These are phyloP conservation scores for Alternaria arborescens DNA, from an alignment of 2,329 filamentous ascomycete genomes.

Conservation along the genomic window DNA sequence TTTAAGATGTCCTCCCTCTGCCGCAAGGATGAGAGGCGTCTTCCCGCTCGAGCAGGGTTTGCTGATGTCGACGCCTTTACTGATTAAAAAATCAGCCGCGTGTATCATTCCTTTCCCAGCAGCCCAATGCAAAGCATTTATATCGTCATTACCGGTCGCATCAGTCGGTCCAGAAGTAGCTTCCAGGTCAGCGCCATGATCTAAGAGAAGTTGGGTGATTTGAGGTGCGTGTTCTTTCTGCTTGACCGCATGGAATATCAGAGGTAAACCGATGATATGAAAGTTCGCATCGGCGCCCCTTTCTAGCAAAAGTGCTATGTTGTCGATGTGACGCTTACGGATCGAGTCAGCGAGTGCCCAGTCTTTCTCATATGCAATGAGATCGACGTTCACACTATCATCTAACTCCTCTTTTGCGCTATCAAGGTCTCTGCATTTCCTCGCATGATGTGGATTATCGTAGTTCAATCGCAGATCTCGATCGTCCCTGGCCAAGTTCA, in stretches of 20 bases:
- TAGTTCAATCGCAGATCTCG: not conserved
- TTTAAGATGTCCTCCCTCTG: constrained; percentile 23
- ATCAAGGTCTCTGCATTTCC: constrained; percentile 17
- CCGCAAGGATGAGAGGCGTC: constrained; percentile 34
- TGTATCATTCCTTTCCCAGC: constrained; percentile 20
- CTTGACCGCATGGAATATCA: constrained; percentile 24
- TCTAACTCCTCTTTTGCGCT: constrained; percentile 13
- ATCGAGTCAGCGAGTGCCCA: constrained; percentile 26
- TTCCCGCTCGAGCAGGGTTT: constrained; percentile 19
- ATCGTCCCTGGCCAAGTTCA: not conserved
- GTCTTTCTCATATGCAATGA: constrained; percentile 14
- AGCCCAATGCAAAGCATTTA: constrained; percentile 33
- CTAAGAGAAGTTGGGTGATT: constrained; percentile 28
- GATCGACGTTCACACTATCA: constrained; percentile 18
- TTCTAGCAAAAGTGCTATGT: constrained; percentile 22
- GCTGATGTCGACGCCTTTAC: constrained; percentile 27
- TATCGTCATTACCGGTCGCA: not conserved
- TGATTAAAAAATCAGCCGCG: constrained; percentile 28
- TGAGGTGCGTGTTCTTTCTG: constrained; percentile 8
- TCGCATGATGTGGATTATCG: constrained; percentile 15
- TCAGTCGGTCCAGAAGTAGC: constrained; percentile 7
- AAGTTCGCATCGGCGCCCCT: constrained; percentile 20
- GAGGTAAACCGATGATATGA: constrained; percentile 11
- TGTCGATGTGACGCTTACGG: constrained; percentile 17
- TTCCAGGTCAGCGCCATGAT: constrained; percentile 24